These are phyloP conservation scores for Durio zibethinus DNA, from an alignment of 345 rosid species.

Conservation along the genomic window DNA sequence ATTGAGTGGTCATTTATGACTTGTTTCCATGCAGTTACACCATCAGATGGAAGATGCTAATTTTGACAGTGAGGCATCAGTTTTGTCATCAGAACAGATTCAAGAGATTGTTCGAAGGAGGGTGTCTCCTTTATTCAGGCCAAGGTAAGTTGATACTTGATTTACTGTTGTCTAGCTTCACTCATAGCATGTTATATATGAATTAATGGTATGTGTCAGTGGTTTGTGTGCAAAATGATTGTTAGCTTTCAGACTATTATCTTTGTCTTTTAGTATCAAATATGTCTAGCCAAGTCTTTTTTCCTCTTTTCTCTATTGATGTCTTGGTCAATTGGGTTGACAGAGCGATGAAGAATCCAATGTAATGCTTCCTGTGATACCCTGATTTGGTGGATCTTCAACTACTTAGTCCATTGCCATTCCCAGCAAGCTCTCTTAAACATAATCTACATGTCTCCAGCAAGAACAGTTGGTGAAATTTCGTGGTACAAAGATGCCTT, in stretches of 20 bases:
- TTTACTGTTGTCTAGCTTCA: neutral
- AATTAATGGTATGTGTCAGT: neutral
- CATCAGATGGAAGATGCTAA: slow-evolving; percentile 52
- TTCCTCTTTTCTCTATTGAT: slow-evolving; percentile 1
- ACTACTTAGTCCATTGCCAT: neutral
- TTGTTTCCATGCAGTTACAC: slow-evolving; percentile 45
- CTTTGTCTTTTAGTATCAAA: neutral
- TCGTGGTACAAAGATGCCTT: too few species aligned
- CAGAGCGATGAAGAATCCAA: neutral
- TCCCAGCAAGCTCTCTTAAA: neutral
- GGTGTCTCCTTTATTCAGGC: slow-evolving; percentile 58
- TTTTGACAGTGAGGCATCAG: slow-evolving; percentile 52
- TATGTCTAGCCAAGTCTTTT: neutral
- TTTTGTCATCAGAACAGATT: slow-evolving; percentile 57
- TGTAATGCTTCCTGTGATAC: neutral
- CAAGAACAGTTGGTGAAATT: too few species aligned
- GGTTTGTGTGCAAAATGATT: neutral
- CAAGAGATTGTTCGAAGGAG: slow-evolving; percentile 60
- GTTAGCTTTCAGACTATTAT: neutral
- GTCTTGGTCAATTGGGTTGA: neutral
- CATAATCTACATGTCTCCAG: neutral
- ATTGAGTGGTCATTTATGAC: neutral
- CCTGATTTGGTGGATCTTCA: neutral
- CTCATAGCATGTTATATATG: neutral
- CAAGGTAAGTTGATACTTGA: slow-evolving; percentile 23